Conservation (phyloP, 176 grass and related monocot species). For the Tillandsia leiboldiana region DNA sequence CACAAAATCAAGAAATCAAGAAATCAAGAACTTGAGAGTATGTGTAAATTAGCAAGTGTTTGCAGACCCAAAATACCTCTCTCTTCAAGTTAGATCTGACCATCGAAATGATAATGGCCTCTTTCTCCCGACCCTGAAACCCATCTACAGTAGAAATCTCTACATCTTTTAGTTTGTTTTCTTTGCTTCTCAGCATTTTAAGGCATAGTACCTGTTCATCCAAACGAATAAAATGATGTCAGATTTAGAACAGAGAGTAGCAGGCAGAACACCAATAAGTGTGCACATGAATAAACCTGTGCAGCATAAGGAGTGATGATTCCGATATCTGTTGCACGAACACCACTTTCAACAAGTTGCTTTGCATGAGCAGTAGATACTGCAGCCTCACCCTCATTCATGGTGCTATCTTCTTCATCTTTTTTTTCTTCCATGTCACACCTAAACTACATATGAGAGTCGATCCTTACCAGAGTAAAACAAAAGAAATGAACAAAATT, state of each 20-base stretch:
- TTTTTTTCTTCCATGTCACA: conserved; percentile 99
- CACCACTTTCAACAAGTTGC: conserved; percentile 78
- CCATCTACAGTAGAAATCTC: conserved; percentile 98
- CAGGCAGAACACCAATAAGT: conserved; percentile 4
- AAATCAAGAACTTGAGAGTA: not conserved
- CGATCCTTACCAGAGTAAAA: conserved; percentile 9
- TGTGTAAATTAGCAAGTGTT: no score
- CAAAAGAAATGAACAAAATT: not conserved
- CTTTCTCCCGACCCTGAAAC: conserved; percentile 93
- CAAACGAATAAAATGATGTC: conserved; percentile 10
- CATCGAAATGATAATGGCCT: conserved; percentile 94
- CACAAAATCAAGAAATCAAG: not conserved
- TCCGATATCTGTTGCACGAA: conserved; percentile 80
- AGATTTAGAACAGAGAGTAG: not conserved
- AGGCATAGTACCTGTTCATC: conserved; percentile 56
- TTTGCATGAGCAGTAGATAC: conserved; percentile 82
- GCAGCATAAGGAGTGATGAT: conserved; percentile 93
- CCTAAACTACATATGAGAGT: conserved; percentile 22
- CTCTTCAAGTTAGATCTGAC: conserved; percentile 86
- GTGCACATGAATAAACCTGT: conserved; percentile 43
- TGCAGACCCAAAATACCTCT: conserved; percentile 37
- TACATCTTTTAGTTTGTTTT: conserved; percentile 64
- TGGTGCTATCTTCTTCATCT: conserved; percentile 91
- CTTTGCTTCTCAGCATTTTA: conserved; percentile 81
- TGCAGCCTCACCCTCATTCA: conserved; percentile 86